These are phyloP conservation scores for Meira nashicola DNA, from an alignment of 1,284 basidiomycete genomes.

Conservation along the genomic window DNA sequence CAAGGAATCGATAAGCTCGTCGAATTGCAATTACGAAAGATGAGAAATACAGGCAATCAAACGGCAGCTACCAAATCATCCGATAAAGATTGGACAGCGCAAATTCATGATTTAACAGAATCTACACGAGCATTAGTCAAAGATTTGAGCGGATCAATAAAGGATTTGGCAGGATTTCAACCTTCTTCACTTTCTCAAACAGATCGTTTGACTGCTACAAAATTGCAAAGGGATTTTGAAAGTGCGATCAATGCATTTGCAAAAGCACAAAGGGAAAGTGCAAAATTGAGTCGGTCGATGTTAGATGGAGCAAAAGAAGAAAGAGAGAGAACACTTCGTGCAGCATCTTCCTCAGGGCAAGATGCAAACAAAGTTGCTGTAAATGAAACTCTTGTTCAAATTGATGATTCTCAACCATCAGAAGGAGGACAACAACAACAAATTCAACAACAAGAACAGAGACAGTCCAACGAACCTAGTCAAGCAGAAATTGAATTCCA, in stretches of 20 bases:
- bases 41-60: not conserved
- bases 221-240: slow-evolving; percentile 88
- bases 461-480: slow-evolving; percentile 52
- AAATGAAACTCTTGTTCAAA: slow-evolving; percentile 8
- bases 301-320: slow-evolving; percentile 61
- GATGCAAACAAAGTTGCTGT: slow-evolving; percentile 6
- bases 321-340: slow-evolving; percentile 4
- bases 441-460: slow-evolving; percentile 47
- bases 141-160: slow-evolving; percentile 84
- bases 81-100: not conserved
- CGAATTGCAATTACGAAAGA: slow-evolving; percentile 60
- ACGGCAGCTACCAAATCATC: not conserved
- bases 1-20: slow-evolving; percentile 88
- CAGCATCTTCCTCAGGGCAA: not conserved
- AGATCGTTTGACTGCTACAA: slow-evolving; percentile 61
- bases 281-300: slow-evolving; percentile 72
- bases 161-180: slow-evolving; percentile 57
- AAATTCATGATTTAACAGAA: slow-evolving; percentile 71
- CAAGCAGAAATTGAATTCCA: slow-evolving; percentile 91
- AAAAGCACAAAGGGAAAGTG: slow-evolving; percentile 79
- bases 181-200: slow-evolving; percentile 10
- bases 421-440: slow-evolving; percentile 8
- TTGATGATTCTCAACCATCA: slow-evolving; percentile 9
- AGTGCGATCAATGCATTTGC: slow-evolving; percentile 85
- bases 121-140: slow-evolving; percentile 90